phyloP scores from a whole-genome alignment of 2,329 filamentous ascomycete species.

The Stromatinia cepivora region DNA sequence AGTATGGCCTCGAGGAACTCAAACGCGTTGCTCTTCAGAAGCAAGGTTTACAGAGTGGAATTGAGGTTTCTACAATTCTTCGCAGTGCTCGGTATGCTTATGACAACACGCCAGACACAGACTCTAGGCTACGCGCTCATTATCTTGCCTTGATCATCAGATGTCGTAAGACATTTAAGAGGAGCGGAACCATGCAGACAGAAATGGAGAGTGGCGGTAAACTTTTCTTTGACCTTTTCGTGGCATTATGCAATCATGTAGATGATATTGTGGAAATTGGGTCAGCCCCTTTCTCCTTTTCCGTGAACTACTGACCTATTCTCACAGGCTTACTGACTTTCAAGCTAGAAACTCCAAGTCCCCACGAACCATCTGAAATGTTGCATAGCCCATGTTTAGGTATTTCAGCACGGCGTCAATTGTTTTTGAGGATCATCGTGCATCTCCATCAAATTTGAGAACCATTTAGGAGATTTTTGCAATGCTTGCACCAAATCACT shows the following conservation, averaged over 20 bases:
- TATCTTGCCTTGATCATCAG: constrained; percentile 97
- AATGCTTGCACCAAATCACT: constrained; percentile 41
- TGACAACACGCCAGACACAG: constrained; percentile 88
- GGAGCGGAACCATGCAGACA: constrained; percentile 97
- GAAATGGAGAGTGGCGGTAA: constrained; percentile 93
- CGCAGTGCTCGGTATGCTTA: constrained; percentile 94
- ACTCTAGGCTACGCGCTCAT: constrained; percentile 90
- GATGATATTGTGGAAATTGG: constrained; percentile 90
- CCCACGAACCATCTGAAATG: constrained; percentile 53
- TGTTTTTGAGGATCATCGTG: constrained; percentile 40
- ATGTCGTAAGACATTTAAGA: constrained; percentile 96
- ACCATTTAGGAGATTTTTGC: constrained; percentile 40
- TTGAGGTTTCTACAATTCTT: constrained; percentile 88
- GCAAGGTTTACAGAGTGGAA: constrained; percentile 86
- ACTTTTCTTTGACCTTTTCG: constrained; percentile 97
- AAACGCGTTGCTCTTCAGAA: constrained; percentile 90
- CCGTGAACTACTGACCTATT: constrained; percentile 31
- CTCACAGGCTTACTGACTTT: constrained; percentile 30
- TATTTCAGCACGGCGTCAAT: constrained; percentile 39
- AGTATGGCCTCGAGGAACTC: constrained; percentile 88
- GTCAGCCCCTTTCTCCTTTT: constrained; percentile 31
- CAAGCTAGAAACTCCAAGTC: constrained; percentile 50
- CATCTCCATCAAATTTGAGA: constrained; percentile 43
- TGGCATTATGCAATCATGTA: constrained; percentile 97
- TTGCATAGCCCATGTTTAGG: constrained; percentile 34